Base-by-base conservation (phyloP, 495 filamentous ascomycete species). In the Aspergillus funiculosus region DNA sequence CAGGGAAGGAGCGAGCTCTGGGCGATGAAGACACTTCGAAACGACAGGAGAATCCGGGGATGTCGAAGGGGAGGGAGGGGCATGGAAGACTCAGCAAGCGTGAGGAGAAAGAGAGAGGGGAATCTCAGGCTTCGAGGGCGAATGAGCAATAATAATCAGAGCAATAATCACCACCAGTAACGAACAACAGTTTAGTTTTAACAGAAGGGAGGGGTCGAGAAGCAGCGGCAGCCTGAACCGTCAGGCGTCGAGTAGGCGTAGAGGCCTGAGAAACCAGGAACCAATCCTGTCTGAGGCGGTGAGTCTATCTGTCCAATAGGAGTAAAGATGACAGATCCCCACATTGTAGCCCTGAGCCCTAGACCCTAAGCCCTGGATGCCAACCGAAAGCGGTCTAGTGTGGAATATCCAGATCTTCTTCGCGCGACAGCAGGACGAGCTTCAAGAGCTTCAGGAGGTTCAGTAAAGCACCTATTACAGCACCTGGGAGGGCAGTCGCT, bases 351-450 rank as follows among this genome's bases (percentile, higher is more conserved):
- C 44, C 39, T 27, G 30, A 37, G 36, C 40, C 39, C 37, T 38
- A 30, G 58, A 52, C 67, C 67, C 67, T 70, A 42, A 58, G 62
- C 66, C 66, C 66, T 67, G 5, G 7, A 7, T 46, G 56, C 35
- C 25, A 28, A n/a, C n/a, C n/a, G n/a, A n/a, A 52, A 43, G 19
- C 42, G 58, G 51, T 38, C 50, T 57, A 52, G 53, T 34, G 36
- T 40, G 22, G 44, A 48, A 39, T 37, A 53, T 50, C 30, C 48
- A 22, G 39, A 53, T 37, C 34, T 36, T 43, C 9, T 32, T 5
- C 22, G 19, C 25, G n/a, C n/a, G n/a, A n/a, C 38, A 0, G 38
- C 9, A 34, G 37, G 14, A 44, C n/a, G 17, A 28, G 11, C 7
- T 22, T 22, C 37, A 48, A 15, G 7, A 32, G 28, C 25, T 9